Base-by-base conservation (phyloP, 441 rosid genomes). In the Euphorbia celastroides region DNA sequence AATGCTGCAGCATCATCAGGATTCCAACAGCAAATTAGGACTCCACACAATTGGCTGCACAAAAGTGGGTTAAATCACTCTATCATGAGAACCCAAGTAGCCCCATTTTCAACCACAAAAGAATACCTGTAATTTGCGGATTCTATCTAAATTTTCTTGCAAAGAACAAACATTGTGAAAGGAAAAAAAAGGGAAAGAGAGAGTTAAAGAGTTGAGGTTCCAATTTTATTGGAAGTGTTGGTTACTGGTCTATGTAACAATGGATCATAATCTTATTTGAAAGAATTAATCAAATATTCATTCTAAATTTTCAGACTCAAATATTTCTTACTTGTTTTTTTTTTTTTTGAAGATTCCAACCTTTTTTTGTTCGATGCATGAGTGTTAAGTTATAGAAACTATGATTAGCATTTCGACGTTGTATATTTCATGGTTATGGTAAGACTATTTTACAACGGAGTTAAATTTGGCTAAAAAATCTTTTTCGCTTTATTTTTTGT, bases 1-100 rank as follows among this genome's bases (percentile, higher is more conserved):
- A 84, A 71, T 89, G 93, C 96, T 83, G 97, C 97, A 94, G 99
- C 99, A 94, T 94, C 99, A 94, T 94, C 98, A 92, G 98, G 99
- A 94, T 92, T 94, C 98, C 86, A 90, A 57, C 83, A 76, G 68
- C 96, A 87, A 76, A 81, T 77, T 72, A 80, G 80, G 77, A 78
- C 83, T 72, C 78, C 86, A 50, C 88, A 82, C 74, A 84, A 78
- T 69, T 87, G 96, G 96, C 85, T 83, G 86, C 96, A 93, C 82
- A 78, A 76, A 50, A 93, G 86, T 86, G 91, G 86, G 70, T 85
- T 84, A 72, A 51, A 51, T 51, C 84, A 80, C 70, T 70, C 83
- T 54, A 74, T 83, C 52, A 79, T 79, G 78, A 88, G 85, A 79
- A n/a, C 94, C 86, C 58, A 44, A 51, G 32, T 23, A 31, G 42